Base-by-base conservation (phyloP, 805 yeast genomes). In the Isabelozyma rhagii region DNA sequence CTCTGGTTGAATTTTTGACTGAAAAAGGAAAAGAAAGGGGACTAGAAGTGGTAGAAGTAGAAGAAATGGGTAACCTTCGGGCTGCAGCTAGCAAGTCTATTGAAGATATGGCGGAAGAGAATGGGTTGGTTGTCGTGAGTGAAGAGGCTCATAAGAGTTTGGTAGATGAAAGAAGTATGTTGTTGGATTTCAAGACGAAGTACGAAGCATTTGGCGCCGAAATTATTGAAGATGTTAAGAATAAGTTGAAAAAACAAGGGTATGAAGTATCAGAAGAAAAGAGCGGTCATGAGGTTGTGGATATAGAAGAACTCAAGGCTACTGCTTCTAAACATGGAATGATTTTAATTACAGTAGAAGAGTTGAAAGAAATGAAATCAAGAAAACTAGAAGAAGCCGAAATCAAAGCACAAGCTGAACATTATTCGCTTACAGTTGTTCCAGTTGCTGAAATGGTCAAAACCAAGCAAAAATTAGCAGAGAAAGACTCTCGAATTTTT, bases 401-500 rank as follows among this genome's bases (percentile, higher is more conserved):
- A 28, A 45, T 68, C 3, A 48, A 54, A 41, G 55, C 51, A 5
- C 57, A 50, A 40, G 71, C 72, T 6, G 52, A 55, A 10, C 54
- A 52, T 4, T 27, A 53, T 3, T 55, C 62, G 1, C 49, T 61
- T 21, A 55, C 58, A 5, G 46, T 69, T 4, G 46, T 71, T n/a
- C 66, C 73, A 2, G 64, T 63, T 9, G 51, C 63, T 2, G 69
- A 68, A 44, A 51, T 56, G 18, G 51, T 56, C 9, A 54, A 53
- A n/a, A 41, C 55, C 36, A 62, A 67, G 52, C 69, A 66, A 48
- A 47, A 51, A 8, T 25, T 66, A 25, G 66, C 62, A n/a, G 68
- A 65, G 44, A 65, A 62, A 43, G 75, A 71, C 27, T 55, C 68
- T 5, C 59, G 62, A 41, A 56, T 69, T 7, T 62, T 52, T 46